These are phyloP conservation scores for Bipolaris victoriae DNA, from an alignment of 2,329 filamentous ascomycete genomes.

Conservation along the genomic window DNA sequence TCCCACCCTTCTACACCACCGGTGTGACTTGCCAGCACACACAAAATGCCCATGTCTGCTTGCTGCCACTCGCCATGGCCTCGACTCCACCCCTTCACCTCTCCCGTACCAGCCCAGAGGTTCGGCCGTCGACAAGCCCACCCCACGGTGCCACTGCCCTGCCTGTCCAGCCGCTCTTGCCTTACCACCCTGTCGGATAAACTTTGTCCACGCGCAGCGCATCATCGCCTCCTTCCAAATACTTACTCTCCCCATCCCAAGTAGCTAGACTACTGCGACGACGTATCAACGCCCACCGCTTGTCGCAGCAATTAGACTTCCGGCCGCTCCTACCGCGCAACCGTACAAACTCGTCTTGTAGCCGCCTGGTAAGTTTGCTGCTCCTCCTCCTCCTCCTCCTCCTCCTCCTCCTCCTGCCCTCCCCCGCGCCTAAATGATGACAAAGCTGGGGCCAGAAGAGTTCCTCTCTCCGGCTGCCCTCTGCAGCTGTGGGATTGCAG, in stretches of 20 bases:
- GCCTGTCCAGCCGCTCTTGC: slow-evolving; percentile 8
- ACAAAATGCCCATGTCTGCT: slow-evolving; percentile 2
- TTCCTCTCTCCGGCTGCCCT: slow-evolving; percentile 19
- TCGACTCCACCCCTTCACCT: slow-evolving; percentile 4
- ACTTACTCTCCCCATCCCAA: no score
- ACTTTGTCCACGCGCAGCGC: slow-evolving; percentile 6
- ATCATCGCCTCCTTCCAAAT: no score
- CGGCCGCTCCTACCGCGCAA: no score
- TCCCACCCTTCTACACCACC: slow-evolving; percentile 5
- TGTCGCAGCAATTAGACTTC: no score
- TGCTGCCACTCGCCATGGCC: slow-evolving; percentile 4
- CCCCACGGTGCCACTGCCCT: slow-evolving; percentile 15
- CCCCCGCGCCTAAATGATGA: slow-evolving; percentile 30
- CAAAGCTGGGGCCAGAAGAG: slow-evolving; percentile 47
- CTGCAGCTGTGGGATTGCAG: slow-evolving; percentile 20
- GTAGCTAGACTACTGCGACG: no score
- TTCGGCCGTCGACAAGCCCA: slow-evolving; percentile 15
- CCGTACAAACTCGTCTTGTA: no score
- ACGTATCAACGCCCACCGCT: no score
- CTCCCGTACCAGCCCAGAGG: slow-evolving; percentile 15
- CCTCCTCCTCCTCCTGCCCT: neutral
- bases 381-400: neutral
- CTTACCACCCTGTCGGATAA: slow-evolving; percentile 15
- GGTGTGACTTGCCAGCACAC: slow-evolving; percentile 14
- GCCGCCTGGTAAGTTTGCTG: slow-evolving; percentile 1